phyloP scores from a whole-genome alignment of 345 rosid species.

The Salix purpurea region DNA sequence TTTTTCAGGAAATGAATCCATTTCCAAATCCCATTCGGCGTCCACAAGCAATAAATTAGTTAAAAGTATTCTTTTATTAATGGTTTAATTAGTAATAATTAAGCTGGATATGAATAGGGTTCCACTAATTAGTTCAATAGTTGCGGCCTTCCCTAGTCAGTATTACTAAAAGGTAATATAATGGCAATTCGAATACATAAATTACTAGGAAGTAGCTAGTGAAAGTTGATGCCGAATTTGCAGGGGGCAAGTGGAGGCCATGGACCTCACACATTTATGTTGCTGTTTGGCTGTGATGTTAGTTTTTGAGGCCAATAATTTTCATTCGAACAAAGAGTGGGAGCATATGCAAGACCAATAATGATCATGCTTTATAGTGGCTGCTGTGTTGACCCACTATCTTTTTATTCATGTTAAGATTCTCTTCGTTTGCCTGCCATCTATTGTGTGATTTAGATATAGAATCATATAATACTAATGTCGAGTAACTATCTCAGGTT shows the following conservation, averaged over 20 bases:
- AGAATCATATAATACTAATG: too few species aligned
- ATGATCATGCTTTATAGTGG: not conserved
- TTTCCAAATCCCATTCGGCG: conserved; percentile 5
- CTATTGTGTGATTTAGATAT: not conserved
- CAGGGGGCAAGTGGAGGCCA: not conserved
- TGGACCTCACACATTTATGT: not conserved
- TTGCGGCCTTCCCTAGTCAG: not conserved
- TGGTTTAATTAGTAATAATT: not conserved
- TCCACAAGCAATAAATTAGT: not conserved
- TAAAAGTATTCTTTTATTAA: not conserved
- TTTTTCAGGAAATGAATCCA: not conserved
- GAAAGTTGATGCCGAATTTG: not conserved
- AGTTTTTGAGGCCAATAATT: not conserved
- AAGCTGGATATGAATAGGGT: too few species aligned
- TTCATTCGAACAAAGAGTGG: not conserved
- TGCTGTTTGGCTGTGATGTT: not conserved
- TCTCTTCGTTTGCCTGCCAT: conserved; percentile 24
- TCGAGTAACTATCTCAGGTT: too few species aligned
- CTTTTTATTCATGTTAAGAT: conserved; percentile 2
- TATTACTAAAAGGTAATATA: not conserved
- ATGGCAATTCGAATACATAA: too few species aligned
- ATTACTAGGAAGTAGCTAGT: not conserved
- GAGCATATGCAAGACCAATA: not conserved
- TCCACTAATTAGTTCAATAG: not conserved
- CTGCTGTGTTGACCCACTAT: conserved; percentile 22